phyloP scores from a whole-genome alignment of 495 filamentous ascomycete species.

The Trichoderma orchidacearum region DNA sequence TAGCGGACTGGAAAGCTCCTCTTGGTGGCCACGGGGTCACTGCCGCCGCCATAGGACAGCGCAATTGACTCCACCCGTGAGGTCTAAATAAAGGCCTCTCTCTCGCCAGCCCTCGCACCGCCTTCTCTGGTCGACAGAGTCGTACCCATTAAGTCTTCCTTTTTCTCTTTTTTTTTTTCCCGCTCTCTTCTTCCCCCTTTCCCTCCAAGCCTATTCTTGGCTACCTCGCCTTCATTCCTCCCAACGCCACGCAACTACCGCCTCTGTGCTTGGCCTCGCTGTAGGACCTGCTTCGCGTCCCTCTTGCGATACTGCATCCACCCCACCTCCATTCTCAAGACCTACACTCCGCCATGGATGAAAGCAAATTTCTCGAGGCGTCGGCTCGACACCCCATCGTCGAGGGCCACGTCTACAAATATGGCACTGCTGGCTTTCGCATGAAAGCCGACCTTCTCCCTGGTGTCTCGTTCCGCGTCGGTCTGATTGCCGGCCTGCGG shows the following conservation, averaged over 20 bases:
- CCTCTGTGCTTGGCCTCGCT: no score
- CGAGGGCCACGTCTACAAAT: slow-evolving; percentile 57
- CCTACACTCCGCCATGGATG: slow-evolving; percentile 10
- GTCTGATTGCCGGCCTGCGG: slow-evolving; percentile 77
- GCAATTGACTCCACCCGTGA: neutral
- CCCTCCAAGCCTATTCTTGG: neutral
- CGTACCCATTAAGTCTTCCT: neutral
- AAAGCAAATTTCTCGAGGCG: slow-evolving; percentile 38
- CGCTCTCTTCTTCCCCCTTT: neutral
- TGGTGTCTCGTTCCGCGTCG: slow-evolving; percentile 81
- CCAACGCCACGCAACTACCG: no score
- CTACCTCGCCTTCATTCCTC: no score
- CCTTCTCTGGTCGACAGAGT: neutral
- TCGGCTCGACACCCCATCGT: slow-evolving; percentile 56
- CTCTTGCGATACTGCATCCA: neutral
- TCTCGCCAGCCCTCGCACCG: neutral
- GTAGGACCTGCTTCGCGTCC: no score
- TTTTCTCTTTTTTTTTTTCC: neutral
- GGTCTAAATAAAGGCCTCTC: neutral
- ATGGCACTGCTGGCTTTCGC: slow-evolving; percentile 82
- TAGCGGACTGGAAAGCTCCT: neutral
- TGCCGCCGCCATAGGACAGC: neutral
- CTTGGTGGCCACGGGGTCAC: neutral
- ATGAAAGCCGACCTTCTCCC: slow-evolving; percentile 59
- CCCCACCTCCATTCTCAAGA: neutral